Percentiles rank a stretch among this genome's conserved stretches.
Conservation (phyloP, 1,284 basidiomycete species). For the Ceratobasidium sp. region DNA sequence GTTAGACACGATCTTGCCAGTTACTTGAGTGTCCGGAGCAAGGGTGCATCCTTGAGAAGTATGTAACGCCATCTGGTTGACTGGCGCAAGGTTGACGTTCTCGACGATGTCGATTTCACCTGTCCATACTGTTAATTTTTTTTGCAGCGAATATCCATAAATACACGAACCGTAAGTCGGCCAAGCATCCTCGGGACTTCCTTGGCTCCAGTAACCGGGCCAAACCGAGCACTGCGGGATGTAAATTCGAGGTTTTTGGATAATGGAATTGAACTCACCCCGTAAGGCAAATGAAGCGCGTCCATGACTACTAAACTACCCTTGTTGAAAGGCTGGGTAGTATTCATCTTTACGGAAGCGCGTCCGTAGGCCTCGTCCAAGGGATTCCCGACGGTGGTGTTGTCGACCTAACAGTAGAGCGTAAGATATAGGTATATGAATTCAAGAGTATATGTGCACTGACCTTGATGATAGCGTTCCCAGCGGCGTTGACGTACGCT, state of each 20-base stretch:
- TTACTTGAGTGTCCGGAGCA: slow-evolving; percentile 21
- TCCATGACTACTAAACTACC: slow-evolving; percentile 46
- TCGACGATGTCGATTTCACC: slow-evolving; percentile 53
- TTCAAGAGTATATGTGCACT: not conserved
- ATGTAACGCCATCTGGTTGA: slow-evolving; percentile 51
- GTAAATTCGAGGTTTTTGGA: no score
- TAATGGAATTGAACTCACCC: no score
- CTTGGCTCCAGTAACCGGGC: slow-evolving; percentile 51
- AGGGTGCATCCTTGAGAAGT: slow-evolving; percentile 47
- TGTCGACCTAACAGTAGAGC: slow-evolving; percentile 35
- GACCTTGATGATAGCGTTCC: slow-evolving; percentile 47
- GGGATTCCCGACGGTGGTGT: slow-evolving; percentile 42
- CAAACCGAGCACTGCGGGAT: slow-evolving; percentile 47
- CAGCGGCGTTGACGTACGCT: slow-evolving; percentile 35
- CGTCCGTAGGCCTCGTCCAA: slow-evolving; percentile 46
- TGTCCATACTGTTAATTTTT: no score
- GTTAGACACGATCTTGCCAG: slow-evolving; percentile 43
- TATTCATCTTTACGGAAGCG: slow-evolving; percentile 44
- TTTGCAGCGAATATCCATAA: no score
- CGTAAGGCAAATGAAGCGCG: slow-evolving; percentile 43
- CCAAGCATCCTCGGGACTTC: slow-evolving; percentile 48
- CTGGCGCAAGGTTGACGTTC: slow-evolving; percentile 50
- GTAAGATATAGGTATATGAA: not conserved
- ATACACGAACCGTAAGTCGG: slow-evolving; percentile 47
- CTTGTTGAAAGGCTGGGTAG: slow-evolving; percentile 18